Percentiles rank a stretch among this genome's conserved stretches.
Evolutionary conservation across 495 filamentous ascomycete genomes (phyloP).

Genomic region (Daldinia bambusicola): DNA sequence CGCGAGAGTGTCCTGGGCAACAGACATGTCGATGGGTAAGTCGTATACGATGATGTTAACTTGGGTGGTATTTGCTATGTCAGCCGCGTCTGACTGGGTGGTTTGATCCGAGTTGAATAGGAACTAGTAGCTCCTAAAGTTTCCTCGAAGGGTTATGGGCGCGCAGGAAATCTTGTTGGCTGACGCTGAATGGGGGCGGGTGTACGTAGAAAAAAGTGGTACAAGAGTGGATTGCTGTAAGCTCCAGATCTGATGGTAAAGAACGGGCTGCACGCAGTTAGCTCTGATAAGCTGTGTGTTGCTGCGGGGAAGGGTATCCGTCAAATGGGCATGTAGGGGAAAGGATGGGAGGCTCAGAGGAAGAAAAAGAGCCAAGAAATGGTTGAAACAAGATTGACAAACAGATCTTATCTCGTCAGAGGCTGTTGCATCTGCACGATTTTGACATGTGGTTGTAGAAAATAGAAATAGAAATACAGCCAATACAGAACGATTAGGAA

Average conservation of each 20-base stretch:
- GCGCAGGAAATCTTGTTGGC: constrained; percentile 39
- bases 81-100: constrained; percentile 37
- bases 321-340: constrained; percentile 37
- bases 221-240: constrained; percentile 40
- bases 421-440: constrained; percentile 45
- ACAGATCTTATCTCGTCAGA: constrained; percentile 44
- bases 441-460: constrained; percentile 43
- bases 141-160: constrained; percentile 21
- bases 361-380: constrained; percentile 36
- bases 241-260: constrained; percentile 38
- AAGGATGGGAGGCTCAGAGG: constrained; percentile 40
- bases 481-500: constrained; percentile 38
- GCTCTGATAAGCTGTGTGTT: constrained; percentile 47
- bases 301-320: constrained; percentile 48
- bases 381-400: constrained; percentile 35
- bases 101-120: constrained; percentile 26
- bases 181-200: constrained; percentile 41
- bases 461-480: constrained; percentile 42
- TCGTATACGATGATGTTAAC: constrained; percentile 7
- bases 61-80: constrained; percentile 36
- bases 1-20: constrained; percentile 55
- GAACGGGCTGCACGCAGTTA: constrained; percentile 42
- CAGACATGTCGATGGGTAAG: constrained; percentile 54
- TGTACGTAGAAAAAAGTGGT: constrained; percentile 44
- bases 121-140: constrained; percentile 26